Evolutionary conservation across 225 moss, liverwort and hornwort species (phyloP).

Genomic region (Physcomitrium patens): DNA sequence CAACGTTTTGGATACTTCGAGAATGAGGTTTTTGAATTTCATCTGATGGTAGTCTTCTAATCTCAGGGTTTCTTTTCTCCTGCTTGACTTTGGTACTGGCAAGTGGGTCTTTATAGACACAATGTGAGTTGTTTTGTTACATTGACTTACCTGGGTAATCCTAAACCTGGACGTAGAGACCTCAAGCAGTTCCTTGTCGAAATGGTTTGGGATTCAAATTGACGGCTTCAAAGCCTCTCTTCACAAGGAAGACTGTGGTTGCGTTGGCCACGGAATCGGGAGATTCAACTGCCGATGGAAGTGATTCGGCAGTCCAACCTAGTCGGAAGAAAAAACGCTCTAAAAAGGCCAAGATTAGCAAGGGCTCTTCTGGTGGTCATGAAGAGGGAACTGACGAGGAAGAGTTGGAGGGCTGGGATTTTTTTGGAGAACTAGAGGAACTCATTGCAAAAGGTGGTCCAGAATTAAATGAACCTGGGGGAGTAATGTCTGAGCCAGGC

Average conservation of each 20-base stretch:
- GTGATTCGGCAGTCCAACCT: constrained; percentile 29
- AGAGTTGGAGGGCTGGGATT: constrained; percentile 48
- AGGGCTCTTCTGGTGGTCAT: constrained; percentile 29
- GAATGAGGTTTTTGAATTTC: neutral
- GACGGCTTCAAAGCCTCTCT: constrained; percentile 4
- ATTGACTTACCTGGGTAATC: neutral
- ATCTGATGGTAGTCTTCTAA: neutral
- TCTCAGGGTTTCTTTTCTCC: neutral
- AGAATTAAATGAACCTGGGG: constrained; percentile 4
- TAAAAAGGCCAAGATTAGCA: constrained; percentile 16
- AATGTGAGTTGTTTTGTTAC: neutral
- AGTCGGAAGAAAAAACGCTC: constrained; percentile 48
- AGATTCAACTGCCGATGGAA: constrained; percentile 22
- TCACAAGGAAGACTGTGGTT: constrained; percentile 12
- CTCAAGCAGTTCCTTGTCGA: constrained; percentile 29
- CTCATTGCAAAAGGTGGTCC: constrained; percentile 25
- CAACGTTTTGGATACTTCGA: neutral
- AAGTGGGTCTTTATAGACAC: too few relatives aligned
- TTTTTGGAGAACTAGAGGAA: constrained; percentile 46
- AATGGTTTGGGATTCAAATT: constrained; percentile 21
- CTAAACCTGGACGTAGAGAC: constrained; percentile 34
- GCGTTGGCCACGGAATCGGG: constrained; percentile 28
- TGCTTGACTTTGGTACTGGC: neutral
- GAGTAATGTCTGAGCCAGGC: constrained; percentile 13
- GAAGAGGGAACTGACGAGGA: constrained; percentile 15